Conservation (phyloP, 768 basidiomycete species). For the Rhizopogon salebrosus region DNA sequence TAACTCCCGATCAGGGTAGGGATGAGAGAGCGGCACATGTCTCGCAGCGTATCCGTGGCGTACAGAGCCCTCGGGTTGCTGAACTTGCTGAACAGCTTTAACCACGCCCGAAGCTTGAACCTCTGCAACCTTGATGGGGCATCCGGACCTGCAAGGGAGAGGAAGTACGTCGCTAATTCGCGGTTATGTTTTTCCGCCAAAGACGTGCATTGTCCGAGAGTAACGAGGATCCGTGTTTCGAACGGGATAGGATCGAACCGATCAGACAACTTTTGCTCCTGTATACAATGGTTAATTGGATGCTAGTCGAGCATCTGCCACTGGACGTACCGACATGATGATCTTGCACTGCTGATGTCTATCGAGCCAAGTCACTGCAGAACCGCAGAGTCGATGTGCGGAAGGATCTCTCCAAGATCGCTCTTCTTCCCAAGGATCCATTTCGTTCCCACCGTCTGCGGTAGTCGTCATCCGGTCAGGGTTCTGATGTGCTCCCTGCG, state of each 20-base stretch:
- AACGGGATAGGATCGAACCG: slow-evolving; percentile 74
- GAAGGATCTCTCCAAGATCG: slow-evolving; percentile 73
- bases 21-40: slow-evolving; percentile 68
- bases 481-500: neutral
- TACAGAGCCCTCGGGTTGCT: slow-evolving; percentile 87
- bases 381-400: slow-evolving; percentile 53
- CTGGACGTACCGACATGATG: slow-evolving; percentile 29
- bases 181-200: slow-evolving; percentile 86
- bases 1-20: slow-evolving; percentile 77
- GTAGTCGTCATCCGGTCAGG: slow-evolving; percentile 23
- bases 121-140: slow-evolving; percentile 43
- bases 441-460: slow-evolving; percentile 15
- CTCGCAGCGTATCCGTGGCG: slow-evolving; percentile 56
- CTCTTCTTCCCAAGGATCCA: slow-evolving; percentile 55
- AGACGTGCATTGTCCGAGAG: slow-evolving; percentile 62
- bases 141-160: slow-evolving; percentile 43
- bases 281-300: neutral
- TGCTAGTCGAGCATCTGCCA: neutral
- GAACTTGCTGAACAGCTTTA: slow-evolving; percentile 85
- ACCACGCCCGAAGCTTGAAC: slow-evolving; percentile 66
- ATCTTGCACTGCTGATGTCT: slow-evolving; percentile 23
- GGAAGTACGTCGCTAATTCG: slow-evolving; percentile 81
- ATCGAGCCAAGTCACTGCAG: slow-evolving; percentile 44
- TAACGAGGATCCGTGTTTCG: slow-evolving; percentile 71
- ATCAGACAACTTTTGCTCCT: slow-evolving; percentile 40